Base-by-base conservation (phyloP, 2,329 filamentous ascomycete genomes). In the Fusarium torulosum region DNA sequence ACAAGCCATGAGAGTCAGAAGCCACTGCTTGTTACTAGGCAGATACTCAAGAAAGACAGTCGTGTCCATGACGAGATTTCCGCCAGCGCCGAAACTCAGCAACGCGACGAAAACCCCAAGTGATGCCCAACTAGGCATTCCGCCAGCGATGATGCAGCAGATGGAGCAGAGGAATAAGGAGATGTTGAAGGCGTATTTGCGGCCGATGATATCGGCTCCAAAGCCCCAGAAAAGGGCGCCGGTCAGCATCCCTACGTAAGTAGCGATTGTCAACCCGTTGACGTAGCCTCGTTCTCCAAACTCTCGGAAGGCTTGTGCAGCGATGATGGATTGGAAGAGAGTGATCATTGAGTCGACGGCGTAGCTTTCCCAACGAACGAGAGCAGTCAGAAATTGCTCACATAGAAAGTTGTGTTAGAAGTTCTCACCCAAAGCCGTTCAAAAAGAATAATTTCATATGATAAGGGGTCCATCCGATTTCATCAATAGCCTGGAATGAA, bases 361-460 rank as follows among this genome's bases (percentile, higher is more conserved):
- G n/a, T 62, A 66, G 1, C 59, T 37, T 37, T 37, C 5, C 4
- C 7, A 14, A 35, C 7, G 8, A 37, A n/a, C 33, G 9, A 8
- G 3, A n/a, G 7, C 33, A n/a, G 15, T 35, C 15, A 35, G 15
- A 17, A 8, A 35, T 9, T 13, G 29, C 15, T 4, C 15, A 10
- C 17, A 35, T 8, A 8, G 17, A 17, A 35, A 8, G 7, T 3
- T 35, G 3, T n/a, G 17, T 14, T 17, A 14, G 15, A n/a, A 6
- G 2, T 33, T 14, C 35, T n/a, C n/a, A 37, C 35, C 35, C 86
- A 65, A 89, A 89, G 8, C 87, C 87, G 67, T 88, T 89, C 45
- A 90, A 79, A 68, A 85, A 84, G 75, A 89, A 89, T 1, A 89
- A 78, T 74, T 88, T 88, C 74, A 81, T 80, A 66, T 89, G 87